Evolutionary conservation across 2,329 filamentous ascomycete genomes (phyloP), one percentile per base, ranked within the genome.

Genomic region (Xylariomycetidae sp.): DNA sequence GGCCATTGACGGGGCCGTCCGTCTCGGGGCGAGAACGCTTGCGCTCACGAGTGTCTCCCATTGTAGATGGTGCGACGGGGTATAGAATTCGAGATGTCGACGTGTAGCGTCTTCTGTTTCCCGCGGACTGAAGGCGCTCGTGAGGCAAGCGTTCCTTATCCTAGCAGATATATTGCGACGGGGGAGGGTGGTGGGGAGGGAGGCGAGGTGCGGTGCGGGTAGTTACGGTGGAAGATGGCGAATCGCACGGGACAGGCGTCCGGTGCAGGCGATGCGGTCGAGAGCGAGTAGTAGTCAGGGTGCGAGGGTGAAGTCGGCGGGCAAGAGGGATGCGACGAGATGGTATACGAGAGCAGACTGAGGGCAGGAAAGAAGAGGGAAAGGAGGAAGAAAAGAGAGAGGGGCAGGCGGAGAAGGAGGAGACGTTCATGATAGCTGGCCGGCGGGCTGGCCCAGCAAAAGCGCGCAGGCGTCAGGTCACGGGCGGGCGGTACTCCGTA

Each of bases 111-210:
- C n/a, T n/a, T n/a, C n/a, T n/a, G n/a, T n/a, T n/a, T n/a, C n/a
- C n/a, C 23, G 19, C 22, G 17, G 31, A 35, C 13, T 28, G 36
- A 31, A 34, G 38, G 29, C 34, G 30, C 29, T 38, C 40, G 32
- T 35, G 46, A 50, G 40, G 42, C 42, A 50, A 49, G 44, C 39
- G 43, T 42, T 38, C 44, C 39, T 33, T 44, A 46, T 52, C 42
- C 46, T 53, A 53, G 42, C 46, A 43, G 31, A 16, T n/a, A n/a
- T n/a, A n/a, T n/a, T n/a, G n/a, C n/a, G n/a, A n/a, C n/a, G n/a
- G n/a, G n/a, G n/a, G n/a, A n/a, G n/a, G n/a, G n/a, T n/a, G n/a
- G n/a, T n/a, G 34, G 23, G 32, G 27, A 28, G 40, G 29, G 12
- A 32, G 43, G 12, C 29, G 15, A 25, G 27, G 27, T 27, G 35